Evolutionary conservation across 768 basidiomycete species (phyloP).

Genomic region (Agaricus subrufescens): DNA sequence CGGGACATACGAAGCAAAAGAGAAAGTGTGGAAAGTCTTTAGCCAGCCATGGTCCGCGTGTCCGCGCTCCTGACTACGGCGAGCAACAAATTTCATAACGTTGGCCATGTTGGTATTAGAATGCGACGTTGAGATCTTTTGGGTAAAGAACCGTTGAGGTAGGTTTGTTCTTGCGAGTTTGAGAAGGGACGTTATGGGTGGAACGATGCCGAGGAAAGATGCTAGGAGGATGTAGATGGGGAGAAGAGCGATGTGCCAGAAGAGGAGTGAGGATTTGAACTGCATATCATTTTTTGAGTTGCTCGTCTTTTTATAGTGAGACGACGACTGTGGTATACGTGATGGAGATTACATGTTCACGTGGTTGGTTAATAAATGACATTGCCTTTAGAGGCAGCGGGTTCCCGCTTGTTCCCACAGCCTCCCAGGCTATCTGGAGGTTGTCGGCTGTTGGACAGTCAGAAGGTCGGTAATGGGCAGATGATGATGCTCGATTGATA

Average conservation of each 20-base stretch:
- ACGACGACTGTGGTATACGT: background rate
- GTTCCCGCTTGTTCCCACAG: background rate
- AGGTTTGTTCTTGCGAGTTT: constrained; percentile 31
- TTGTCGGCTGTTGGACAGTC: background rate
- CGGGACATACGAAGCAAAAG: constrained; percentile 56
- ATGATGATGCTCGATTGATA: background rate
- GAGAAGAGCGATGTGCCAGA: constrained; percentile 32
- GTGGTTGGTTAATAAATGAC: too few species aligned
- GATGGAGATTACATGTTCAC: background rate
- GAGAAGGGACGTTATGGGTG: constrained; percentile 32
- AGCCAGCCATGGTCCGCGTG: constrained; percentile 82
- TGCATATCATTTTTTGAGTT: constrained; percentile 21
- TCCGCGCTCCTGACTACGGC: constrained; percentile 61
- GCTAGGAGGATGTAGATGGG: constrained; percentile 39
- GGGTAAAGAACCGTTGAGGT: constrained; percentile 21
- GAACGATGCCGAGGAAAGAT: constrained; percentile 27
- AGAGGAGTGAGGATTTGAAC: constrained; percentile 23
- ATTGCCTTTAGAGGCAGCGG: background rate
- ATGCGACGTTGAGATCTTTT: constrained; percentile 2
- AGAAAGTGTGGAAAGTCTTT: constrained; percentile 84
- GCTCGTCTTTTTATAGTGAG: background rate
- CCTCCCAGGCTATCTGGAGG: background rate
- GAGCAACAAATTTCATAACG: constrained; percentile 40
- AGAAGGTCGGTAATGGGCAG: too few species aligned
- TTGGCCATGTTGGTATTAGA: constrained; percentile 16